Percentiles rank a stretch among this genome's conserved stretches.
These are phyloP conservation scores for Pleoardoris graminearum DNA, from an alignment of 2,329 filamentous ascomycete species.

Conservation along the genomic window DNA sequence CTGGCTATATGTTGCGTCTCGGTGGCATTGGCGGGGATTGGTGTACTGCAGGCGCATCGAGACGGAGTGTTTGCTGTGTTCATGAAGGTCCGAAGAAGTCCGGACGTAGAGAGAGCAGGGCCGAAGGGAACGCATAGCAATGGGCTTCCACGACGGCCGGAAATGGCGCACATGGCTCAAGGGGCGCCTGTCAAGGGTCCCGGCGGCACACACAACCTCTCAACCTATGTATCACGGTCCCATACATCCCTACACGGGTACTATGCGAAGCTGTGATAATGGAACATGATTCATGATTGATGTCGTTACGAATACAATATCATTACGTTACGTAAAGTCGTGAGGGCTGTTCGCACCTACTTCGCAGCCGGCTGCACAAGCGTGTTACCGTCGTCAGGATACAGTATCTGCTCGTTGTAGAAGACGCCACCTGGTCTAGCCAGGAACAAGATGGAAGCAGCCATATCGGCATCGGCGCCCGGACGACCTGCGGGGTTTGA, in stretches of 20 bases:
- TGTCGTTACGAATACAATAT: neutral
- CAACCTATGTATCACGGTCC: neutral
- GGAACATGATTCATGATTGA: neutral
- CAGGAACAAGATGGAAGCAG: slow-evolving; percentile 55
- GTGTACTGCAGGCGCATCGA: slow-evolving; percentile 6
- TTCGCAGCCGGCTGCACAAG: slow-evolving; percentile 33
- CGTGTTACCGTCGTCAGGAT: slow-evolving; percentile 52
- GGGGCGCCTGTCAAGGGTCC: neutral
- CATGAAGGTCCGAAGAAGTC: neutral
- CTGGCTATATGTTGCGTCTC: slow-evolving; percentile 6
- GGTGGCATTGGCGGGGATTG: slow-evolving; percentile 4
- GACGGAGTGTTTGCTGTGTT: slow-evolving; percentile 3
- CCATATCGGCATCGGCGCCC: slow-evolving; percentile 56
- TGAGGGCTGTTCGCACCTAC: slow-evolving; percentile 5
- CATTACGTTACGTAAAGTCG: neutral
- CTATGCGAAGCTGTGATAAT: neutral
- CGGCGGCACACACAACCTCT: neutral
- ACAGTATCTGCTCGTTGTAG: slow-evolving; percentile 58
- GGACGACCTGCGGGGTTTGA: slow-evolving; percentile 51
- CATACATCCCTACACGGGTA: slow-evolving; percentile 1
- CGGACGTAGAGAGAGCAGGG: neutral
- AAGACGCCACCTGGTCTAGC: slow-evolving; percentile 56
- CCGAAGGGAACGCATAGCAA: neutral
- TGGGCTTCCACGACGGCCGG: neutral
- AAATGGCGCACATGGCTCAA: neutral